Conservation (phyloP, 805 yeast genomes). For the Candida qinlingensis region DNA sequence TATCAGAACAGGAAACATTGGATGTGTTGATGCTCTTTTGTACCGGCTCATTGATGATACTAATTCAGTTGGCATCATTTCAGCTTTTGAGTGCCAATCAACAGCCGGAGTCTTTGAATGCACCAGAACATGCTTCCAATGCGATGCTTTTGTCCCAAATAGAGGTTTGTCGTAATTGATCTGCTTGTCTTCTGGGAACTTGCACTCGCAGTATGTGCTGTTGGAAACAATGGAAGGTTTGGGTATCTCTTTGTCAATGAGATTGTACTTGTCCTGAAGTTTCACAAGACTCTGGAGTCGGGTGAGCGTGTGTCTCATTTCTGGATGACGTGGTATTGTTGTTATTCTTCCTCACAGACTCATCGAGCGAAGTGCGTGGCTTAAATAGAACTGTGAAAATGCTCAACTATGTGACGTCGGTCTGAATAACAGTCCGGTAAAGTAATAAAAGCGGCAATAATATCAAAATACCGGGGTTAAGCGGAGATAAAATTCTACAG, state of each 20-base stretch:
- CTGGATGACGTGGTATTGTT: too few species aligned
- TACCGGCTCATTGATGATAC: constrained; percentile 33
- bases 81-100: constrained; percentile 41
- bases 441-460: too few species aligned
- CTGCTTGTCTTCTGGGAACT: constrained; percentile 38
- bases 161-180: constrained; percentile 37
- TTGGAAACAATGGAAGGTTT: constrained; percentile 12
- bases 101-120: constrained; percentile 37
- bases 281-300: constrained; percentile 2
- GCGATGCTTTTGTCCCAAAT: constrained; percentile 41
- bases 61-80: constrained; percentile 39
- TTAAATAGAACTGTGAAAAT: too few species aligned
- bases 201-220: constrained; percentile 43
- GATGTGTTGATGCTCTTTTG: constrained; percentile 32
- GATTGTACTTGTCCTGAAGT: constrained; percentile 15
- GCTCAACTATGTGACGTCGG: too few species aligned
- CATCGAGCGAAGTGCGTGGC: too few species aligned
- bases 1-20: constrained; percentile 45
- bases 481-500: neutral
- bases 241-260: constrained; percentile 13
- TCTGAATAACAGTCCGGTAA: too few species aligned
- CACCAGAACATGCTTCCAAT: constrained; percentile 53
- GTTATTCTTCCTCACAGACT: too few species aligned
- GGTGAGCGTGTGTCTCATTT: constrained; percentile 12
- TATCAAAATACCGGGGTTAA: neutral